Evolutionary conservation across 2,329 filamentous ascomycete species (phyloP).

Genomic region (Penicillium sp.): DNA sequence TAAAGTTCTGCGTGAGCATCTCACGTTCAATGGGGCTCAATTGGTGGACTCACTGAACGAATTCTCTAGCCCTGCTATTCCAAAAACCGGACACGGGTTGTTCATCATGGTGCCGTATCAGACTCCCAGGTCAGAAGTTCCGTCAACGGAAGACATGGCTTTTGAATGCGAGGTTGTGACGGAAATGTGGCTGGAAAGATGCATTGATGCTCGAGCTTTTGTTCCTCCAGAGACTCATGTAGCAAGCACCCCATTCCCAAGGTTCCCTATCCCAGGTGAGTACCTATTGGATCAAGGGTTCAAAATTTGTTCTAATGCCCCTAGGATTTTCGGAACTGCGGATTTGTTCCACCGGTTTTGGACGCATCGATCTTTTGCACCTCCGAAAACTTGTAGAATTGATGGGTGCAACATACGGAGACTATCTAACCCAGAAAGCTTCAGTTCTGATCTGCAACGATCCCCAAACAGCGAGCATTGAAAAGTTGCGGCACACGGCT

Average conservation of each 20-base stretch:
- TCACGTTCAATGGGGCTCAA: conserved; percentile 42
- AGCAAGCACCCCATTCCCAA: conserved; percentile 71
- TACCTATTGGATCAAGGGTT: background rate
- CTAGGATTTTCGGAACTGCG: conserved; percentile 63
- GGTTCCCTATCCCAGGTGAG: conserved; percentile 60
- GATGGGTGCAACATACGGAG: conserved; percentile 76
- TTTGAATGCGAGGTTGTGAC: conserved; percentile 60
- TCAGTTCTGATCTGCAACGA: conserved; percentile 72
- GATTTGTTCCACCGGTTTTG: conserved; percentile 78
- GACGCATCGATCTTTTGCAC: conserved; percentile 79
- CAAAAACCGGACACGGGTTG: conserved; percentile 33
- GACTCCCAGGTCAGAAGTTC: conserved; percentile 31
- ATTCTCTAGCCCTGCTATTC: conserved; percentile 34
- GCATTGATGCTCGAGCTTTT: conserved; percentile 70
- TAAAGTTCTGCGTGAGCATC: conserved; percentile 39
- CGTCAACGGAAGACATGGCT: conserved; percentile 40
- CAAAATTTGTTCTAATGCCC: conserved; percentile 15
- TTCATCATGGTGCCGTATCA: conserved; percentile 43
- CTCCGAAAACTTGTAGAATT: conserved; percentile 71
- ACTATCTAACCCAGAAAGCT: conserved; percentile 67
- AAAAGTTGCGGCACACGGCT: conserved; percentile 75
- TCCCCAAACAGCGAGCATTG: conserved; percentile 52
- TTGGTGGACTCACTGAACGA: conserved; percentile 35
- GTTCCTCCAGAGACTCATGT: conserved; percentile 66
- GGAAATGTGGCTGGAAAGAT: conserved; percentile 90